Evolutionary conservation across 2,329 filamentous ascomycete genomes (phyloP), one percentile per base, ranked within the genome.

Genomic region (Biscogniauxia sp.): DNA sequence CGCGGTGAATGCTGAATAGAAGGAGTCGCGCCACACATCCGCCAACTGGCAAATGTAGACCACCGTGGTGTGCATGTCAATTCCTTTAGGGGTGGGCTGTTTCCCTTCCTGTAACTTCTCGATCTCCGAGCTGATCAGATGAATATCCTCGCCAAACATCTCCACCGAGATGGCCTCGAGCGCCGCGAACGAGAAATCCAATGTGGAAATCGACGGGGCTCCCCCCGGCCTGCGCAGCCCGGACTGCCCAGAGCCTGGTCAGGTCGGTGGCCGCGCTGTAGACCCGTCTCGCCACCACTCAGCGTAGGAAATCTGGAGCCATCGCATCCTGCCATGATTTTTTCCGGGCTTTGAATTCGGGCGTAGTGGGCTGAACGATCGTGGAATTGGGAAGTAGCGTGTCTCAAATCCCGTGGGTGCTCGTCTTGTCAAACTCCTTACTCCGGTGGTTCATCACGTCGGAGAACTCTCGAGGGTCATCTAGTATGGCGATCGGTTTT

Each of bases 141-240:
- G 61, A 7, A 63, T 37, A 1, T 54, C 51, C 45, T 66, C 58
- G 8, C 64, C 61, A 8, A 67, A 60, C 0, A 58, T 59, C 6
- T 57, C 61, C 0, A 58, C 56, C 64, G 61, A 66, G 55, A 66
- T 66, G 20, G 64, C 65, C 5, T 67, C 64, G 3, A 67, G 58
- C 2, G 65, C 64, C 15, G 64, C 62, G 3, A 54, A 63, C 9
- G 59, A 61, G 45, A 67, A 66, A 49, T 67, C 65, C 1, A 15
- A 15, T 41, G 19, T 51, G 50, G 9, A 60, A 57, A n/a, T 62
- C 61, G 5, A 62, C 26, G 1, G 59, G 58, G 2, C 17, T 20
- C 1, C 56, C 57, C 6, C 23, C 32, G 1, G 59, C 56, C 8
- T 53, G 54, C n/a, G 26, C 53, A 8, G 50, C 54, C 26, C 62